phyloP scores from a whole-genome alignment of 257 asterid species.

The Solanum sejunctum region DNA sequence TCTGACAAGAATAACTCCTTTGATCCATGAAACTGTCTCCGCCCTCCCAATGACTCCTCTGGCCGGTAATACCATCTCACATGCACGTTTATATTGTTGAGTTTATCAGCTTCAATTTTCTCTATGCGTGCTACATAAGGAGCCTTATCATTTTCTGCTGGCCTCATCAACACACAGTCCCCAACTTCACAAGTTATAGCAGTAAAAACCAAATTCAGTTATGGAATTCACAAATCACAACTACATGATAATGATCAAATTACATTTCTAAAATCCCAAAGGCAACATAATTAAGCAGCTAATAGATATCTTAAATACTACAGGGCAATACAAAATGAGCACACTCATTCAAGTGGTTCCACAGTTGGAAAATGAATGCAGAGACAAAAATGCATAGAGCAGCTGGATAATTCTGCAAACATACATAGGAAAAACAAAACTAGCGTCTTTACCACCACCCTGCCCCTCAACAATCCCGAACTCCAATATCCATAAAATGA shows the following conservation, averaged over 20 bases:
- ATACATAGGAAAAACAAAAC: background rate
- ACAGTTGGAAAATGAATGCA: background rate
- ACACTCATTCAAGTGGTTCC: background rate
- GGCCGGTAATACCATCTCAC: conserved; percentile 71
- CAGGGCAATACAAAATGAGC: background rate
- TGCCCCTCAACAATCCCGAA: background rate
- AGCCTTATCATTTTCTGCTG: conserved; percentile 23
- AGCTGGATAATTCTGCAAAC: background rate
- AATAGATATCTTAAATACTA: background rate
- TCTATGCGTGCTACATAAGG: conserved; percentile 57
- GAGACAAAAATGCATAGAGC: background rate
- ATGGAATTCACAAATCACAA: background rate
- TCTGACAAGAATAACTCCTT: too few relatives aligned
- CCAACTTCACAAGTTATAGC: conserved; percentile 25
- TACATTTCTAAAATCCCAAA: background rate
- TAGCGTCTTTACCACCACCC: background rate
- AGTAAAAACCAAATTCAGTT: background rate
- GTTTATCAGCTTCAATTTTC: conserved; percentile 39
- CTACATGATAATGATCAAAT: background rate
- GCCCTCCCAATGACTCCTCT: conserved; percentile 59
- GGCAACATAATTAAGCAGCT: background rate
- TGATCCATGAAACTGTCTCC: conserved; percentile 52
- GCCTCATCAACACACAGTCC: conserved; percentile 50
- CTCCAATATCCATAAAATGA: background rate
- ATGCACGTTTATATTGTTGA: conserved; percentile 22